phyloP scores from a whole-genome alignment of 352 stramenopile species.

The Phytophthora nicotianae region DNA sequence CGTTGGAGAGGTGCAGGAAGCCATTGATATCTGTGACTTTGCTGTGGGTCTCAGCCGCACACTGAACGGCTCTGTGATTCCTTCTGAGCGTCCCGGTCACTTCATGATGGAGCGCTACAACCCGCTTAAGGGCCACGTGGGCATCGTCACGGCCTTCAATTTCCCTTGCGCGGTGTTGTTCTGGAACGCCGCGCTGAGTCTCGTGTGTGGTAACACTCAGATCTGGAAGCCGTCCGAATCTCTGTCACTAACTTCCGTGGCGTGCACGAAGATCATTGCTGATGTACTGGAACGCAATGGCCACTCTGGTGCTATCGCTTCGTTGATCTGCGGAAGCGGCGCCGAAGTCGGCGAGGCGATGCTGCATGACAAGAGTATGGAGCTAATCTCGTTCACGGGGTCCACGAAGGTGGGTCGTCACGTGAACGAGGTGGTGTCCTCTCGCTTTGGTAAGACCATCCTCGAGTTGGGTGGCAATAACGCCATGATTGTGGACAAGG shows the following conservation, averaged over 20 bases:
- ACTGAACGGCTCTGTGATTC: constrained; percentile 90
- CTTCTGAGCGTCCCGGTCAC: constrained; percentile 90
- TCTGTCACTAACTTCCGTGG: constrained; percentile 89
- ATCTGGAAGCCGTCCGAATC: constrained; percentile 93
- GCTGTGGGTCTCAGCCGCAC: constrained; percentile 90
- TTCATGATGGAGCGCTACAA: constrained; percentile 96
- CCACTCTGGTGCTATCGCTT: constrained; percentile 83
- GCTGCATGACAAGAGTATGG: constrained; percentile 85
- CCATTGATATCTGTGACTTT: constrained; percentile 95
- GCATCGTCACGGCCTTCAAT: constrained; percentile 95
- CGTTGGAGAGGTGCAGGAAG: constrained; percentile 93
- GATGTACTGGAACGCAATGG: constrained; percentile 90
- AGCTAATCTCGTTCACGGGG: constrained; percentile 92
- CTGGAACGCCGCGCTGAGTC: constrained; percentile 92
- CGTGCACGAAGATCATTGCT: constrained; percentile 91
- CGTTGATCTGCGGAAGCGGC: constrained; percentile 82
- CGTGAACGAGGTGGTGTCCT: constrained; percentile 88
- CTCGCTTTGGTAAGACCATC: constrained; percentile 91
- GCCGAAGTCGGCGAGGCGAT: constrained; percentile 87
- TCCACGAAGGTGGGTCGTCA: constrained; percentile 88
- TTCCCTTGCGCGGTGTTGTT: constrained; percentile 91
- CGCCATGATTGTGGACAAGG: constrained; percentile 93
- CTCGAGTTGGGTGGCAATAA: constrained; percentile 94
- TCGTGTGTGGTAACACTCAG: constrained; percentile 92
- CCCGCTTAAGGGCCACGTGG: constrained; percentile 91